Base-by-base conservation (phyloP, 805 yeast genomes). In the Suhomyces prunicola region DNA sequence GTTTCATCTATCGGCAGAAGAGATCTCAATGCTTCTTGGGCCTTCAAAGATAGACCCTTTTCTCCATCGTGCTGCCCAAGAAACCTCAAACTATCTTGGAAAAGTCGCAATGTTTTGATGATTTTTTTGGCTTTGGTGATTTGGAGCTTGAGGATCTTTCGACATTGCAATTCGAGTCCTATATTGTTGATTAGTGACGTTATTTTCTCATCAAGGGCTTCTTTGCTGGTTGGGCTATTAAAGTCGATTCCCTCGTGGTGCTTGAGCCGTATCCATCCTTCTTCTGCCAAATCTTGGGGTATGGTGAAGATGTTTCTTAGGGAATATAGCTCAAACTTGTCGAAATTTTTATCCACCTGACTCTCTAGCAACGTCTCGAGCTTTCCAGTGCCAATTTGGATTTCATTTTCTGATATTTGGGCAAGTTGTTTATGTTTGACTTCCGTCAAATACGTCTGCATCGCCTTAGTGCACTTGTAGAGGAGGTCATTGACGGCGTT, bases 401-500 rank as follows among this genome's bases (percentile, higher is more conserved):
- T 83, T 56, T 88, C 96, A 22, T 73, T 76, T n/a, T 66, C 55
- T 27, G 50, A 42, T 3, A 52, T 26, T 13, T 23, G 22, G 61
- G 70, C 6, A 57, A 65, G 36, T 58, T 58, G n/a, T 55, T 58
- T 55, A 17, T 60, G 52, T 47, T 62, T 44, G 48, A 53, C 40
- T 39, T 57, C 67, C 9, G 57, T 60, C 24, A 92, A 69, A 57
- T 85, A 86, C 29, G 77, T 77, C 65, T 89, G 96, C 70, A 92
- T 79, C 1, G 90, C 96, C 46, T 81, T 82, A 0, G 92, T 85
- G 63, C 96, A 88, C 59, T 86, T 85, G 70, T 88, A 87, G 84
- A 90, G 80, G 26, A 90, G 82, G 49, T 85, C 90, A 63, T 91
- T 91, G 23, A 90, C 94, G 1, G 90, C 88, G 67, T 91, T 90